Conservation (phyloP, 2,329 filamentous ascomycete species). For the Orbilia ellipsospora region DNA sequence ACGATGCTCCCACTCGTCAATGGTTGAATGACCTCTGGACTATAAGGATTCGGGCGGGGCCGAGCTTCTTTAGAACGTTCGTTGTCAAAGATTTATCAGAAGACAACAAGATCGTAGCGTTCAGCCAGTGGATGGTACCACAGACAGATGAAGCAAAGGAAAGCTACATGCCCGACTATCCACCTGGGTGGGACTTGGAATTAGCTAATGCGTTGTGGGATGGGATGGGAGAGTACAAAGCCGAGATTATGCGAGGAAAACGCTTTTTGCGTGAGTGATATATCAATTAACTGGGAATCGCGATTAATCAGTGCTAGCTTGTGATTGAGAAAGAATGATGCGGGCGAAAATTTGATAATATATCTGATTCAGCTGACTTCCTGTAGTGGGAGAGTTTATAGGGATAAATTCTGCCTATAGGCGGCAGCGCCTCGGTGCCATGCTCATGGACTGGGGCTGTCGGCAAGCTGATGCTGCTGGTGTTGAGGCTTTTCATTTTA, state of each 20-base stretch:
- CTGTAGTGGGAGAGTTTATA: background rate
- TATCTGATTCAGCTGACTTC: too few relatives aligned
- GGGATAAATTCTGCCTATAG: constrained; percentile 11
- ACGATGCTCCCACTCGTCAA: background rate
- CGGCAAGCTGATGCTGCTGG: constrained; percentile 18
- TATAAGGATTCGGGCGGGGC: background rate
- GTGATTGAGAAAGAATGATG: too few relatives aligned
- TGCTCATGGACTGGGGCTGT: constrained; percentile 28
- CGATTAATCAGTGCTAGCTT: too few relatives aligned
- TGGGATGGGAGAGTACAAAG: background rate
- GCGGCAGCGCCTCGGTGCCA: constrained; percentile 2
- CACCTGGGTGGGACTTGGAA: constrained; percentile 20
- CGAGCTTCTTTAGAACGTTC: background rate
- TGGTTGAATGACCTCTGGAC: constrained; percentile 17
- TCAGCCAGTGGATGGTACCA: background rate
- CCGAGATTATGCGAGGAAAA: constrained; percentile 3
- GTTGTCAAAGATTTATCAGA: constrained; percentile 20
- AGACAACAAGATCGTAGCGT: background rate
- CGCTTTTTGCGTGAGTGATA: constrained; percentile 23
- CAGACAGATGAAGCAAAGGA: background rate
- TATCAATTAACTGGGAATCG: too few relatives aligned
- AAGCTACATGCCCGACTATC: constrained; percentile 11
- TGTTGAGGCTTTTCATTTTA: background rate
- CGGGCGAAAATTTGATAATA: too few relatives aligned
- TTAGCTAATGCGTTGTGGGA: constrained; percentile 14